Evolutionary conservation across 306 rosid genomes (phyloP), one percentile per base, ranked within the genome.

Genomic region (Cicer judaicum): DNA sequence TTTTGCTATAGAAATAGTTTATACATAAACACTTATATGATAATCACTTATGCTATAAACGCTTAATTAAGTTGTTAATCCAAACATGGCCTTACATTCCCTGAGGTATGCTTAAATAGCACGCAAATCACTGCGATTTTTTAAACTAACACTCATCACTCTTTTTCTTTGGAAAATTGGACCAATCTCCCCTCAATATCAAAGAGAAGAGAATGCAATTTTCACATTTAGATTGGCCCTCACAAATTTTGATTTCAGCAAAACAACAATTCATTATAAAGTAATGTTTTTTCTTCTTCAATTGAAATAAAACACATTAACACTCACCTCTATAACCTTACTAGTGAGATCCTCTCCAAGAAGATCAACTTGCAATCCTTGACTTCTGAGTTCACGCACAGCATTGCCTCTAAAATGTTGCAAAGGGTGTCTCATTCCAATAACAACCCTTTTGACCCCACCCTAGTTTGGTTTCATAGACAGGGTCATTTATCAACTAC

Each of bases 371-470:
- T 74, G 86, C 73, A 94, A 18, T 15, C 99, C 99, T 47, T 90
- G 86, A 71, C 86, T 85, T 81, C 97, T 84, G 78, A 94, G 76
- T 8, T 89, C 96, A 52, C 90, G 83, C 1, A 94, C 81, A 6
- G 97, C 96, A 71, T 80, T 88, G 60, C 99, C 97, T 55, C 97
- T 88, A 10, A 90, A 85, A 84, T 92, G 97, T 77, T 82, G 93
- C 85, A 94, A 56, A 9, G 97, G 99, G 75, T 92, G 96, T 64
- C 99, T 89, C 82, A 94, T 77, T 67, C 99, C 99, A 70, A 94
- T 79, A 65, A 94, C 97, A 53, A 92, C 98, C 76, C 93, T 90
- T 75, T 52, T 64, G 74, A 94, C 79, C 81, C 96, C 96, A 79
- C 96, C 95, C 97, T 93, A 86, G 82, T 86, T 75, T 70, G 43